These are phyloP conservation scores for Fusarium floridanum DNA, from an alignment of 2,329 filamentous ascomycete genomes.

Conservation along the genomic window DNA sequence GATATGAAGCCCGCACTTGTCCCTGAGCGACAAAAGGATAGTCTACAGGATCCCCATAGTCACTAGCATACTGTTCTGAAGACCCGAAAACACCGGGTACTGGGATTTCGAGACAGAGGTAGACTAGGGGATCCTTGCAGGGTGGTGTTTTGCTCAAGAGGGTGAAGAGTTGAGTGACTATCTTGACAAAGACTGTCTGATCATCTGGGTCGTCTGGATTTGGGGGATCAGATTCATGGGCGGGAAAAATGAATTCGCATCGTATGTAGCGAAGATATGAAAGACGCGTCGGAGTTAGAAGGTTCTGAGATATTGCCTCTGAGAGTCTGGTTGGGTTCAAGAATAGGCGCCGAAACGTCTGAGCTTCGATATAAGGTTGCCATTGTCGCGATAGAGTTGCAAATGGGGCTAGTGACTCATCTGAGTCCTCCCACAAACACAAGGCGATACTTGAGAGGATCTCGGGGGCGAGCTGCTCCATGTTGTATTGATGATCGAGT, in stretches of 20 bases:
- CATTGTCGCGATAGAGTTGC: background rate
- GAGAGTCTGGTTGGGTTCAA: background rate
- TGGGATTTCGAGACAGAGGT: background rate
- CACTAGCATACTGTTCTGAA: background rate
- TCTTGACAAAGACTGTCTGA: background rate
- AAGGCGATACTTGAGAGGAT: background rate
- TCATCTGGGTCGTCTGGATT: background rate
- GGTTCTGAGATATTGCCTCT: background rate
- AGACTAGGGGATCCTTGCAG: background rate
- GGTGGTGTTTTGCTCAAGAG: background rate
- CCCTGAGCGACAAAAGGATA: background rate
- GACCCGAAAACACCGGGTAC: background rate
- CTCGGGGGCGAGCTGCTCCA: constrained; percentile 1
- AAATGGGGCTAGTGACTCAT: background rate
- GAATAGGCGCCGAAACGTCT: background rate
- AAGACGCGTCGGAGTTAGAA: background rate
- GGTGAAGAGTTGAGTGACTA: background rate
- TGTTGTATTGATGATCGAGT: background rate
- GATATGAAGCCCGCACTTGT: background rate
- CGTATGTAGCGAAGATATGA: background rate
- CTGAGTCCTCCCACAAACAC: background rate
- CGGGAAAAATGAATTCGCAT: background rate
- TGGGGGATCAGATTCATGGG: background rate
- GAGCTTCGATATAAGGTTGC: background rate
- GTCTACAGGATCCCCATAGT: background rate